Evolutionary conservation across 305 asterid genomes (phyloP), one percentile per base, ranked within the genome.

Genomic region (Fraxinus ornus): DNA sequence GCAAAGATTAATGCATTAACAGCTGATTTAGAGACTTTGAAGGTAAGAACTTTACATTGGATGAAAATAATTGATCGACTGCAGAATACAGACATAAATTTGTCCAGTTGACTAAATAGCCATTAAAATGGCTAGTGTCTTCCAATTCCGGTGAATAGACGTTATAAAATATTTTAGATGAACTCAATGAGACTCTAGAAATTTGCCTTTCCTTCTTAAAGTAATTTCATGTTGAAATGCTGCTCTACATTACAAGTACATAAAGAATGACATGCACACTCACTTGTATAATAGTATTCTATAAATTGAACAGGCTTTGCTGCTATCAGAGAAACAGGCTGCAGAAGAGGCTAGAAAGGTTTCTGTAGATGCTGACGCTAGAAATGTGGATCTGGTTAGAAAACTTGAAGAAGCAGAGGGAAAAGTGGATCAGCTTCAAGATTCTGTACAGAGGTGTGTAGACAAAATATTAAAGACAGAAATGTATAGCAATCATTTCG

Each of bases 341-440:
- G 89, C 92, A 35, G 97, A 90, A 89, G 95, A 89, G 87, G 94
- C 94, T 81, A 89, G 81, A 86, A 90, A 88, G 89, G 91, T 91
- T 75, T 81, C 82, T 78, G 82, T 78, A 80, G 95, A 92, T 83
- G 94, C 95, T 81, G 97, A 89, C 84, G 82, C 90, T 52, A 91
- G 87, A 89, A 92, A 86, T 86, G 86, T 82, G 81, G 95, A 90
- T 81, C 84, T 94, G 82, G 90, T 85, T 17, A 91, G 85, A 83
- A 94, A 90, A 80, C 86, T 97, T 41, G 97, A 92, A 84, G 96
- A 88, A 76, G 87, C 97, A 13, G 95, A 89, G 83, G 91, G 90
- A 49, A 97, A 93, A 90, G 91, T 85, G 39, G 92, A 90, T 64
- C 97, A 92, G 89, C 93, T 97, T 79, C 98, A 92, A 88, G 98